Conservation (phyloP, 2,329 filamentous ascomycete genomes). For the Bipolaris oryzae region DNA sequence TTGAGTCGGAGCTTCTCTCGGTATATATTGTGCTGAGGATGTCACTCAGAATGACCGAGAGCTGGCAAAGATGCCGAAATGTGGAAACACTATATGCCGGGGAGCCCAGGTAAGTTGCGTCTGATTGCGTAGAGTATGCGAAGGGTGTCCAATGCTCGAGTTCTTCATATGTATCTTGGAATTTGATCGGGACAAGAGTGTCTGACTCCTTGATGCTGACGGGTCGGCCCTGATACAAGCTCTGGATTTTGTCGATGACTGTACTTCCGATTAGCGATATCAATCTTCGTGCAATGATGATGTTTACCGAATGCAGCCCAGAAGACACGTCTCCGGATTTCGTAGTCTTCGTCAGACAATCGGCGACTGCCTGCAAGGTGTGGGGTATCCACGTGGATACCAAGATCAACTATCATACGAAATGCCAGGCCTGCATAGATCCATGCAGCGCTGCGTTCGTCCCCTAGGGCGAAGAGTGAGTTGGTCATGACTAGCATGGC, state of each 20-base stretch:
- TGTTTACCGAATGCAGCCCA: constrained; percentile 53
- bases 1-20: constrained; percentile 46
- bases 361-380: constrained; percentile 38
- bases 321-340: constrained; percentile 53
- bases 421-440: constrained; percentile 64
- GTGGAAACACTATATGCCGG: constrained; percentile 55
- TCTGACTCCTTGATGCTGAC: constrained; percentile 56
- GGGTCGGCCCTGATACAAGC: constrained; percentile 61
- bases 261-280: constrained; percentile 11
- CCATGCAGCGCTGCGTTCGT: constrained; percentile 62
- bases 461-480: constrained; percentile 58
- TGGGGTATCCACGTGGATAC: constrained; percentile 56
- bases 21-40: constrained; percentile 47
- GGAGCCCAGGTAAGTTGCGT: constrained; percentile 40
- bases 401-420: constrained; percentile 61
- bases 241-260: constrained; percentile 60
- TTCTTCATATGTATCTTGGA: constrained; percentile 60
- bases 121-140: constrained; percentile 37
- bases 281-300: background rate
- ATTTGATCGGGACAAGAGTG: constrained; percentile 55
- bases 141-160: constrained; percentile 60
- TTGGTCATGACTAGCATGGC: constrained; percentile 60
- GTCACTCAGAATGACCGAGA: constrained; percentile 56
- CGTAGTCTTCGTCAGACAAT: constrained; percentile 55
- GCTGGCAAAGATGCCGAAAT: constrained; percentile 51